Base-by-base conservation (phyloP, 441 rosid species). In the Croton setiger region DNA sequence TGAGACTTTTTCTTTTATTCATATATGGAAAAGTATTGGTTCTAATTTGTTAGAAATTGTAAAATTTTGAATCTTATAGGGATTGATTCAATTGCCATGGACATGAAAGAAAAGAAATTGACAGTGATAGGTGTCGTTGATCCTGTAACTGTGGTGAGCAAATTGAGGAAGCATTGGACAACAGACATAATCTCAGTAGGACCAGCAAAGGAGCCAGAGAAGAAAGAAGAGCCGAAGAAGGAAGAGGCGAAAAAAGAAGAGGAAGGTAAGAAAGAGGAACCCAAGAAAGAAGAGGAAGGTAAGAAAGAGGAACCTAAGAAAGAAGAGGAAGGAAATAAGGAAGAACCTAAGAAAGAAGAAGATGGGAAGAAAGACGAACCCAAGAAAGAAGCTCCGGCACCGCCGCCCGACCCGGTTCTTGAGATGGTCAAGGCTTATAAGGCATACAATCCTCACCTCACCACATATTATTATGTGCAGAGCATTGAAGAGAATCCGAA, bases 401-500 rank as follows among this genome's bases (percentile, higher is more conserved):
- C 86, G 4, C 84, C 72, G 5, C 89, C 93, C 7, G 94, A 83
- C 77, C 92, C 89, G 3, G 84, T 75, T 43, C 57, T 79, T 63
- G 95, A 91, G 82, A 85, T 88, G n/a, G 89, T 88, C 17, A 91
- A 82, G 81, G 89, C 93, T 20, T 90, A 94, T 79, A 92, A 72
- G 77, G 89, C 93, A 0, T 88, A 91, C 56, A 88, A 94, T 77
- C 98, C 98, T 74, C 88, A 87, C 37, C 64, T 82, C 79, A 86
- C 96, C 33, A 76, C 82, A 13, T 76, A 91, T 64, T 94, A 91
- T 83, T 79, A 88, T 74, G 90, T 79, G 44, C 97, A 84, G 51
- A 94, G 94, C 83, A 87, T 88, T 55, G 95, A 90, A 63, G 98
- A 92, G 84, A 87, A 93, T 67, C 97, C 96, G 70, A 90, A 88